Conservation (phyloP, 2,329 filamentous ascomycete genomes). For the Pseudocercospora ulei region DNA sequence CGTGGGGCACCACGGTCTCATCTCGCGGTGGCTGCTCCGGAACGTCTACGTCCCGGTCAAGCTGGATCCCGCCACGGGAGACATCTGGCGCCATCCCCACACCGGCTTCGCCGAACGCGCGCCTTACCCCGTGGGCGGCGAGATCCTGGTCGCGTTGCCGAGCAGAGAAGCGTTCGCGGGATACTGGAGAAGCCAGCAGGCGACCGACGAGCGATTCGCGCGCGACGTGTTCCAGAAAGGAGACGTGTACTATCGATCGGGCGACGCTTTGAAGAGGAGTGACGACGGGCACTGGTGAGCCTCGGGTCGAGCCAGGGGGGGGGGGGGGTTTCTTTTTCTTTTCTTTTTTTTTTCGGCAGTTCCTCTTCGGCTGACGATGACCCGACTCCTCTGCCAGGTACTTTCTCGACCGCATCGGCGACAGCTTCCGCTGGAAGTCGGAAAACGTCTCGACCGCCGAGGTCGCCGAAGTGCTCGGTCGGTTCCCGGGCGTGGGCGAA, state of each 20-base stretch:
- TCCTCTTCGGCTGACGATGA: too few species aligned
- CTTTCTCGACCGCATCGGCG: slow-evolving; percentile 41
- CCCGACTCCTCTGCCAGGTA: too few species aligned
- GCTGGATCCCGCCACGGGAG: slow-evolving; percentile 59
- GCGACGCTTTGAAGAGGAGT: slow-evolving; percentile 39
- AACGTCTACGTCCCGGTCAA: slow-evolving; percentile 56
- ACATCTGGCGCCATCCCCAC: slow-evolving; percentile 54
- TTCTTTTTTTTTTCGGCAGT: too few species aligned
- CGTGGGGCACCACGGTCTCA: slow-evolving; percentile 61
- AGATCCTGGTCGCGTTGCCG: slow-evolving; percentile 57
- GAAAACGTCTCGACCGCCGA: slow-evolving; percentile 43
- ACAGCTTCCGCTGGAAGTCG: slow-evolving; percentile 43
- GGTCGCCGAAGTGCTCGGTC: slow-evolving; percentile 38
- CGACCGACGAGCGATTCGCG: slow-evolving; percentile 50
- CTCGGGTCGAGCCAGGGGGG: too few species aligned
- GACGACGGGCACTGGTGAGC: slow-evolving; percentile 36
- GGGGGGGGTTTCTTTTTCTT: too few species aligned
- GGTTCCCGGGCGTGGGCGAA: slow-evolving; percentile 37
- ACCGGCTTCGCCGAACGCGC: slow-evolving; percentile 58
- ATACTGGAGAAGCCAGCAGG: slow-evolving; percentile 58
- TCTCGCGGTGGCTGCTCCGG: slow-evolving; percentile 46
- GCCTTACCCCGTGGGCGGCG: slow-evolving; percentile 58
- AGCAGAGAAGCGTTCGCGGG: slow-evolving; percentile 53
- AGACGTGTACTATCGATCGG: slow-evolving; percentile 41
- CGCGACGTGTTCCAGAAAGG: slow-evolving; percentile 40